Percentiles rank a stretch among this genome's conserved stretches.
phyloP scores from a whole-genome alignment of 805 yeast species.

The Ogataea polymorpha region DNA sequence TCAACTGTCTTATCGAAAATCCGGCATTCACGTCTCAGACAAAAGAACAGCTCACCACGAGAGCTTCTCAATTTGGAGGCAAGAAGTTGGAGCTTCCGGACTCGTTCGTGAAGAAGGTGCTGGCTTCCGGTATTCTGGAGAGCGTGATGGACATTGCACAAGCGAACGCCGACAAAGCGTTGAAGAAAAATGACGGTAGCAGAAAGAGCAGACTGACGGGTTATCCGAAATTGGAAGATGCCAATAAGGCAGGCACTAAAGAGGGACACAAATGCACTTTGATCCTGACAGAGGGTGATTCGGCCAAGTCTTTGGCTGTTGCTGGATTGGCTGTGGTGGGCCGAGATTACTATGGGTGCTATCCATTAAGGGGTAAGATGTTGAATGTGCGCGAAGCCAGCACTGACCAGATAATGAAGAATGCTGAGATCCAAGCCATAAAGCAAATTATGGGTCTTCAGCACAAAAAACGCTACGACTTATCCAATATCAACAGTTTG shows the following conservation, averaged over 20 bases:
- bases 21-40: constrained; percentile 98
- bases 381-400: constrained; percentile 95
- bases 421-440: constrained; percentile 91
- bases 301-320: constrained; percentile 88
- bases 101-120: constrained; percentile 65
- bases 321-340: constrained; percentile 95
- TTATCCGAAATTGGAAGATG: constrained; percentile 88
- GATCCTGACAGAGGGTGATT: constrained; percentile 94
- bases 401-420: constrained; percentile 90
- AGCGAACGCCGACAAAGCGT: constrained; percentile 81
- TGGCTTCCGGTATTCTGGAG: constrained; percentile 70
- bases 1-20: constrained; percentile 90
- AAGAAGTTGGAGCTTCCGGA: constrained; percentile 71
- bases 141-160: constrained; percentile 80
- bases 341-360: constrained; percentile 91
- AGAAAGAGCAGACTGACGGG: constrained; percentile 83
- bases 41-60: constrained; percentile 90
- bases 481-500: constrained; percentile 61
- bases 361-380: constrained; percentile 92
- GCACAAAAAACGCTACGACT: constrained; percentile 75
- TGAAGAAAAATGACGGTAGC: constrained; percentile 85
- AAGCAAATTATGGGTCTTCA: constrained; percentile 94
- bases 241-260: constrained; percentile 91
- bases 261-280: constrained; percentile 92
- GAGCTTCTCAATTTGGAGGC: constrained; percentile 86